Evolutionary conservation across 768 basidiomycete genomes (phyloP), one percentile per base, ranked within the genome.

Genomic region (Trametes coccinea): DNA sequence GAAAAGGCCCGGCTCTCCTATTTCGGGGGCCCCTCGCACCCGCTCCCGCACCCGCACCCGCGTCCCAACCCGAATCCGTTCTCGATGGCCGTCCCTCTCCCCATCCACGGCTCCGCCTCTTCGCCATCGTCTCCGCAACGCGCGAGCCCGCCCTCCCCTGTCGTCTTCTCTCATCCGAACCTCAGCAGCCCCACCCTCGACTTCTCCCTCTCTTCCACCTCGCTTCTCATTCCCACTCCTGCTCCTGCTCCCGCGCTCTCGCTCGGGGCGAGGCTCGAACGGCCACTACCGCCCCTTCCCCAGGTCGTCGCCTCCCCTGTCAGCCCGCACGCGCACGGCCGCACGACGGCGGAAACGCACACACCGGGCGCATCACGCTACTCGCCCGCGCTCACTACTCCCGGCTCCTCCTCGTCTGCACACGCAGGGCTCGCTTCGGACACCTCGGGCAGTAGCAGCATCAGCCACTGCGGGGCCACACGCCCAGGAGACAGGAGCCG

Each of bases 121-220:
- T 22, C 22, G 22, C 22, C 22, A 22, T 22, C 22, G 22, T 22
- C 22, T 22, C 22, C 22, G 22, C 22, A 22, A 22, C 22, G 22
- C 22, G 22, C 22, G 22, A 22, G 47, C 2, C 17, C 45, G 4
- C 37, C 58, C 8, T 64, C 62, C 2, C 62, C 62, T 8, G 34
- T 59, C 10, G n/a, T 63, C 33, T 63, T 63, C 57, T 50, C 57
- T n/a, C 57, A 63, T n/a, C 41, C 49, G 6, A 63, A 63, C 53
- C 34, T 53, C 40, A 63, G 62, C 58, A 63, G 57, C 53, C 62
- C 62, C 16, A 29, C 57, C 3, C 43, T 63, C 14, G 16, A 22
- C 22, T 22, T 22, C 22, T 22, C 22, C 22, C 22, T 22, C 39
- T 0, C 44, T 41, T 2, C 48, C 34, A 5, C 31, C 33, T 22